Evolutionary conservation across 441 rosid genomes (phyloP).

Genomic region (Gossypium gossypioides): DNA sequence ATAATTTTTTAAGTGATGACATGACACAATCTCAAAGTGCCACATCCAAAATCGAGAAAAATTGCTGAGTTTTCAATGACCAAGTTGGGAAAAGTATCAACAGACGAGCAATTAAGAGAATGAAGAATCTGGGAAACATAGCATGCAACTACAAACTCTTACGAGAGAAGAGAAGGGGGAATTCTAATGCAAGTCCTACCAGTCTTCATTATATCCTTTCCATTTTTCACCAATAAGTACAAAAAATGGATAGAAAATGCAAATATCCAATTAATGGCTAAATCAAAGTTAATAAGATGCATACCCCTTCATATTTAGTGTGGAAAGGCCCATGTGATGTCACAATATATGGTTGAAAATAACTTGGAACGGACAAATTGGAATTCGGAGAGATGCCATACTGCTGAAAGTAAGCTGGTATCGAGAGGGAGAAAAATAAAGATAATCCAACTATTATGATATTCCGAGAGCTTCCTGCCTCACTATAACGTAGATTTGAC

Average conservation of each 20-base stretch:
- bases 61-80: too few species aligned
- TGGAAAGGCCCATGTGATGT: conserved; percentile 86
- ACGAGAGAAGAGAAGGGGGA: too few species aligned
- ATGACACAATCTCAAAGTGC: too few species aligned
- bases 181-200: neutral
- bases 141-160: too few species aligned
- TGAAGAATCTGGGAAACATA: too few species aligned
- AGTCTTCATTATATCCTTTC: neutral
- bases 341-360: conserved; percentile 73
- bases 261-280: conserved; percentile 1
- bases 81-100: too few species aligned
- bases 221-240: neutral
- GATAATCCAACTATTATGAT: conserved; percentile 87
- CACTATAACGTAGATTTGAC: conserved; percentile 88
- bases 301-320: conserved; percentile 28
- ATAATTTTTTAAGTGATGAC: too few species aligned
- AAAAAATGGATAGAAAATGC: neutral
- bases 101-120: too few species aligned
- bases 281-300: conserved; percentile 21
- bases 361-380: conserved; percentile 69
- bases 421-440: conserved; percentile 77
- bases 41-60: too few species aligned
- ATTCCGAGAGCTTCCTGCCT: conserved; percentile 94
- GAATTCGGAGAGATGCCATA: conserved; percentile 71
- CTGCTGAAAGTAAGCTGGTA: conserved; percentile 92